Evolutionary conservation across 1,139 yeast genomes (phyloP), one percentile per base, ranked within the genome.

Genomic region (Yamadazyma membranifaciens): DNA sequence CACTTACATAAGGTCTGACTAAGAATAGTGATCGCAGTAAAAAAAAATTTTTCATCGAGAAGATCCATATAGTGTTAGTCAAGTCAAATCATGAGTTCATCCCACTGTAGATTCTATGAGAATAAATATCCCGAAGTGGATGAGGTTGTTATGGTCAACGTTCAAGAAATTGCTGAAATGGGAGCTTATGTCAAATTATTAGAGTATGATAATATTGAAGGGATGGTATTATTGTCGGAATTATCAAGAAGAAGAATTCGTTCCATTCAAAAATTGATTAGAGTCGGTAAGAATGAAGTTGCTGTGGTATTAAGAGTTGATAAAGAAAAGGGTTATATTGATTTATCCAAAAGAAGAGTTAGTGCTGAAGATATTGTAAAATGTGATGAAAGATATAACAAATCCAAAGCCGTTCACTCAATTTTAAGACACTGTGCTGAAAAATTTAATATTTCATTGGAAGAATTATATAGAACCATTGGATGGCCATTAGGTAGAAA

Each of bases 291-390:
- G 65, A 92, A 94, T 62, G 99, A 92, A 69, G 98, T 92, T 45
- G 98, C 94, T 26, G 98, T 92, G 45, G 98, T 94, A n/a, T 77
- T 92, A 63, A 87, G 99, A 75, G 98, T 92, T 48, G 99, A 92
- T 69, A 91, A 89, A 67, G 98, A 94, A 66, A 92, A 92, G 68
- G 99, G 97, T 39, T 92, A 92, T 69, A 92, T 92, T 63, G 99
- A 92, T 70, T 77, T 92, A 62, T 91, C 98, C 45, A 92, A 92
- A 68, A 91, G 98, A 79, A 83, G 96, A 66, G 99, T 92, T 41
- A 85, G 95, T n/a, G 83, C 97, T 31, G 98, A 94, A 70, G 99
- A 94, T 65, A 92, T 94, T 52, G 83, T 85, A 57, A 89, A 88
- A 67, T 94, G 98, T 75, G 98, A 92, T 69, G 99, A 92, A 71